phyloP scores from a whole-genome alignment of 768 basidiomycete species.

The Calocybe indica region DNA sequence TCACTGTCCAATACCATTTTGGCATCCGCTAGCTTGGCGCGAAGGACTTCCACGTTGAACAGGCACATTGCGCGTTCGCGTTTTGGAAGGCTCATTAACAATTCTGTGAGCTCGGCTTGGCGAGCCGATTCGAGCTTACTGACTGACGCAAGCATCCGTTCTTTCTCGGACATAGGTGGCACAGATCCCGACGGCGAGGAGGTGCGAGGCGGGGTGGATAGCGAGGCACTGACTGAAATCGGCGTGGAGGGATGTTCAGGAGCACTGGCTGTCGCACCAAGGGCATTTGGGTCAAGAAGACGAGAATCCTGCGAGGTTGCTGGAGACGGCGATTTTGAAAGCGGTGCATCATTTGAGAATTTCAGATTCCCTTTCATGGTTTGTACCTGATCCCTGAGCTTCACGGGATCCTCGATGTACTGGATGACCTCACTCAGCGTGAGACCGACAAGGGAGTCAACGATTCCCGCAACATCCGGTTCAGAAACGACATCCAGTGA shows the following conservation, averaged over 20 bases:
- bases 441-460: slow-evolving; percentile 65
- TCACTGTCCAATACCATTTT: slow-evolving; percentile 75
- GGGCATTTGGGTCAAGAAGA: slow-evolving; percentile 53
- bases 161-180: slow-evolving; percentile 59
- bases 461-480: slow-evolving; percentile 55
- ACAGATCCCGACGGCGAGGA: slow-evolving; percentile 72
- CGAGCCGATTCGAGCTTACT: slow-evolving; percentile 54
- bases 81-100: slow-evolving; percentile 83
- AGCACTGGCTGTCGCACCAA: slow-evolving; percentile 78
- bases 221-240: slow-evolving; percentile 65
- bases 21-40: slow-evolving; percentile 75
- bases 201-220: slow-evolving; percentile 80
- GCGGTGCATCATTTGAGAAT: slow-evolving; percentile 29
- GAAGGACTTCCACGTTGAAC: slow-evolving; percentile 79
- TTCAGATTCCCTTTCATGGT: slow-evolving; percentile 28
- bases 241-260: slow-evolving; percentile 88
- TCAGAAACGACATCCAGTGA: slow-evolving; percentile 44
- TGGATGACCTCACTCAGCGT: slow-evolving; percentile 74
- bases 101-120: slow-evolving; percentile 62
- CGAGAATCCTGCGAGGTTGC: slow-evolving; percentile 66
- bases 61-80: slow-evolving; percentile 87
- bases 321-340: slow-evolving; percentile 49
- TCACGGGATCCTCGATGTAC: slow-evolving; percentile 64
- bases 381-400: slow-evolving; percentile 60
- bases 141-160: slow-evolving; percentile 67